phyloP scores from a whole-genome alignment of 179 eudicot genomes.

The Gypsophila paniculata region DNA sequence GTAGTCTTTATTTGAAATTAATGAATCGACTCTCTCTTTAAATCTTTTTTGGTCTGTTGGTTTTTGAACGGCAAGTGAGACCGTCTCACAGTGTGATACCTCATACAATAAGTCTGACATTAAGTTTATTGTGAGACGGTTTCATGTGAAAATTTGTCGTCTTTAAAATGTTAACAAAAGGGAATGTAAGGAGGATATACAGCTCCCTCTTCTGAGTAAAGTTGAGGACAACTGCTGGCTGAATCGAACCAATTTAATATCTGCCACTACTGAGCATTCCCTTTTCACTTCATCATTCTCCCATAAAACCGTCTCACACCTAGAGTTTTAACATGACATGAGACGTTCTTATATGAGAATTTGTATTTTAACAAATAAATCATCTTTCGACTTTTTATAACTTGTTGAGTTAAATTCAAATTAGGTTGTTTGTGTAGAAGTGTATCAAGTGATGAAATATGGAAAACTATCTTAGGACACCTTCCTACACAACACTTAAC shows the following conservation, averaged over 20 bases:
- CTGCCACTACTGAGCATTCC: constrained; percentile 49
- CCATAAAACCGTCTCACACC: too few species aligned
- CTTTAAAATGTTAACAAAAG: too few species aligned
- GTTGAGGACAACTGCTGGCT: constrained; percentile 47
- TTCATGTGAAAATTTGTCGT: not conserved
- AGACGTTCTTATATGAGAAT: too few species aligned
- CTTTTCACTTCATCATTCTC: not conserved
- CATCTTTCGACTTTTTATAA: not conserved
- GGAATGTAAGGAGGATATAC: constrained; percentile 41
- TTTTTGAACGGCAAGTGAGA: too few species aligned
- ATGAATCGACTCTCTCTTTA: too few species aligned
- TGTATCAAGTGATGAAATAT: constrained; percentile 32
- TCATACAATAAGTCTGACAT: too few species aligned
- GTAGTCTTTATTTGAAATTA: too few species aligned
- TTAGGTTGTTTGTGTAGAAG: not conserved
- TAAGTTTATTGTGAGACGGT: too few species aligned
- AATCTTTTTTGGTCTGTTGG: too few species aligned
- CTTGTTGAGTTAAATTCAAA: too few species aligned
- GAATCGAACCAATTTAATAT: constrained; percentile 48
- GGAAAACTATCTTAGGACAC: constrained; percentile 50
- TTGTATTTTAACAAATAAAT: not conserved
- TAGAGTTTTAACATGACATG: too few species aligned
- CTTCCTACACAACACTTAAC: constrained; percentile 34
- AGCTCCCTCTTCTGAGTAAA: constrained; percentile 53
- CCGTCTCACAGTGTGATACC: too few species aligned